phyloP scores from a whole-genome alignment of 2,329 filamentous ascomycete genomes.

The Xylariaceae sp. region DNA sequence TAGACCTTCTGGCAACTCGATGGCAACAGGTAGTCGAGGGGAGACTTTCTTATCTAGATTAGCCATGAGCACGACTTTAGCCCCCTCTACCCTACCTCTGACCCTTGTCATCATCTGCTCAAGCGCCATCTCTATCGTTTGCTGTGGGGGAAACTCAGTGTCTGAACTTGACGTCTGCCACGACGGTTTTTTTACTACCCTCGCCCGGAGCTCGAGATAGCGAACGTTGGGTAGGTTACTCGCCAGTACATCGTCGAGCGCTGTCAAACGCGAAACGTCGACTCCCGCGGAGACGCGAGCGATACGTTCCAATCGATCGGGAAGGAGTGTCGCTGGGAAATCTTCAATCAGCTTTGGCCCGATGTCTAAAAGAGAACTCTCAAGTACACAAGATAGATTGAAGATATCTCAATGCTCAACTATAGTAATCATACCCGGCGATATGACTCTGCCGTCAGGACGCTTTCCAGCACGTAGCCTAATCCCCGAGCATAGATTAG shows the following conservation, averaged over 20 bases:
- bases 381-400: no score
- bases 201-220: conserved; percentile 4
- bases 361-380: no score
- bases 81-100: background rate
- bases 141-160: background rate
- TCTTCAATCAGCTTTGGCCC: conserved; percentile 3
- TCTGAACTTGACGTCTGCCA: background rate
- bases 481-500: no score
- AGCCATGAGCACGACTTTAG: background rate
- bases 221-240: background rate
- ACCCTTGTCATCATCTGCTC: no score
- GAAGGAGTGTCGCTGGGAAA: background rate
- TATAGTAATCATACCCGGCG: no score
- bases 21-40: background rate
- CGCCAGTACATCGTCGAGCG: background rate
- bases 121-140: background rate
- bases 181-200: background rate
- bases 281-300: background rate
- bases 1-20: conserved; percentile 1
- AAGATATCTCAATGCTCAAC: no score
- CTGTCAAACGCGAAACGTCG: background rate
- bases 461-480: no score
- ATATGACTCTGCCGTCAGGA: no score
- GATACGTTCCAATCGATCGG: conserved; percentile 1
- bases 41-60: background rate